phyloP scores from a whole-genome alignment of 768 basidiomycete species.

The Mycena polygramma region DNA sequence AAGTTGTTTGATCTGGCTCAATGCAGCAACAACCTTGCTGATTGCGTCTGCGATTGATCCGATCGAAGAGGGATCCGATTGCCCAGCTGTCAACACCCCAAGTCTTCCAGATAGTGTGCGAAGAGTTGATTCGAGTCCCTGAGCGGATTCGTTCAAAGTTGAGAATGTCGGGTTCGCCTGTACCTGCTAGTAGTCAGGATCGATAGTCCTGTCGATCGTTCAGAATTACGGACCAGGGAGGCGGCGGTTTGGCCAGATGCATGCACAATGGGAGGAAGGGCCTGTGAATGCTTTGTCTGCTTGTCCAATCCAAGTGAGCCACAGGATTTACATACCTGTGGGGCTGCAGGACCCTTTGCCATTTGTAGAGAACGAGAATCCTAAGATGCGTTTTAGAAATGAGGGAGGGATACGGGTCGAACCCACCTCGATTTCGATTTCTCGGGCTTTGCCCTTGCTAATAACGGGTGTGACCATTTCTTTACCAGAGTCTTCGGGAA shows the following conservation, averaged over 20 bases:
- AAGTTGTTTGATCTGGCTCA: conserved; percentile 70
- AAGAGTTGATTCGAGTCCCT: conserved; percentile 67
- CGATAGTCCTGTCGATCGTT: no score
- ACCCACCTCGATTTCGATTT: conserved; percentile 10
- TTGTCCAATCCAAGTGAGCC: not conserved
- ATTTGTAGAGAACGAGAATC: not conserved
- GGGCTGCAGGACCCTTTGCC: not conserved
- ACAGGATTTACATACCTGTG: not conserved
- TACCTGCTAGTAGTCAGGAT: conserved; percentile 7
- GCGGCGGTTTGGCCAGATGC: not conserved
- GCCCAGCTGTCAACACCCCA: conserved; percentile 54
- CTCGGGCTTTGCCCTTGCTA: conserved; percentile 24
- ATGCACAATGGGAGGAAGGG: not conserved
- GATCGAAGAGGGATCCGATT: conserved; percentile 63
- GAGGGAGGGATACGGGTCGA: not conserved
- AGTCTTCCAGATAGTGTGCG: conserved; percentile 66
- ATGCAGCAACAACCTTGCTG: conserved; percentile 71
- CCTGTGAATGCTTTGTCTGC: not conserved
- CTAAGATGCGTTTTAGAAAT: not conserved
- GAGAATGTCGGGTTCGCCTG: conserved; percentile 22
- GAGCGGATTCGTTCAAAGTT: conserved; percentile 53
- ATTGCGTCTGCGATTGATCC: conserved; percentile 78
- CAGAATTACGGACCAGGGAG: conserved; percentile 2
- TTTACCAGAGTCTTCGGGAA: conserved; percentile 42
- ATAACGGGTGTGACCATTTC: not conserved